These are phyloP conservation scores for Castanea mollissima DNA, from an alignment of 306 rosid species.

Conservation along the genomic window DNA sequence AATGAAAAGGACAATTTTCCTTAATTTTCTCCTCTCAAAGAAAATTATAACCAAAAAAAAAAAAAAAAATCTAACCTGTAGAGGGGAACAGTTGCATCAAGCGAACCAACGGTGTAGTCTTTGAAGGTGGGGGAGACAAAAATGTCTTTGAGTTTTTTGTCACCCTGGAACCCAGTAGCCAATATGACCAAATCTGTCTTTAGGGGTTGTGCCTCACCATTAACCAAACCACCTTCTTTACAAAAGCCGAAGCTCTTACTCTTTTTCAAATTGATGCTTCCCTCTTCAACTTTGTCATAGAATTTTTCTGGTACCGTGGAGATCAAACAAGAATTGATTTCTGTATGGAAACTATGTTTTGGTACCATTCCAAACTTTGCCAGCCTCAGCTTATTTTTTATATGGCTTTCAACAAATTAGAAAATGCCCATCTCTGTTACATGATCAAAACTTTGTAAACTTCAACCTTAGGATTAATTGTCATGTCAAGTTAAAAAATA, in stretches of 20 bases:
- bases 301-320: slow-evolving; percentile 47
- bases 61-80: slow-evolving; percentile 39
- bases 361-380: slow-evolving; percentile 68
- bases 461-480: too few species aligned
- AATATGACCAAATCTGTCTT: slow-evolving; percentile 55
- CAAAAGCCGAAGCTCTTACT: slow-evolving; percentile 41
- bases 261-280: slow-evolving; percentile 52
- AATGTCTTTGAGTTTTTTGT: slow-evolving; percentile 50
- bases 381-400: slow-evolving; percentile 37
- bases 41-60: too few species aligned
- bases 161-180: slow-evolving; percentile 66
- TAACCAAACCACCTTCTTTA: slow-evolving; percentile 47
- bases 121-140: slow-evolving; percentile 48
- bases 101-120: slow-evolving; percentile 38
- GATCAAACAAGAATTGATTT: slow-evolving; percentile 39
- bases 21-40: too few species aligned
- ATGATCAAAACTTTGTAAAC: too few species aligned
- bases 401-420: slow-evolving; percentile 58
- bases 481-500: too few species aligned
- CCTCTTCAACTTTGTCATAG: slow-evolving; percentile 55
- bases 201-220: slow-evolving; percentile 35
- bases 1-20: too few species aligned
- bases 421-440: slow-evolving; percentile 48
- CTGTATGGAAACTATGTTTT: slow-evolving; percentile 42
- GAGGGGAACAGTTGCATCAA: slow-evolving; percentile 37